Base-by-base conservation (phyloP, 23 red algal species). In the Cyanidium caldarium region DNA sequence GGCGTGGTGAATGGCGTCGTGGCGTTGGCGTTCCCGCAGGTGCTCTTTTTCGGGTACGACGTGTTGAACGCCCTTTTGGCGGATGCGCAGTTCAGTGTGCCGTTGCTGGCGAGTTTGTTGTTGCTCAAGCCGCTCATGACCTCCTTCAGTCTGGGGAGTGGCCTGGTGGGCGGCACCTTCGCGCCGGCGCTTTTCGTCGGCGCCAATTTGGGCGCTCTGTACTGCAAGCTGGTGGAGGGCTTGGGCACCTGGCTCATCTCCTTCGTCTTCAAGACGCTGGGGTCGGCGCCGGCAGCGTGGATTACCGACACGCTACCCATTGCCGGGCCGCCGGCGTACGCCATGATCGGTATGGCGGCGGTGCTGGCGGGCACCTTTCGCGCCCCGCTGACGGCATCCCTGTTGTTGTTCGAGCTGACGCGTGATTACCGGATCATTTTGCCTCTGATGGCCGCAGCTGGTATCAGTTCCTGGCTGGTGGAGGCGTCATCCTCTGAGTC, bases 1-100 rank as follows among this genome's bases (percentile, higher is more conserved):
- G 79, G 68, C 28, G 26, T 65, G 15, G 39, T 61, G 12, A 57
- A 46, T 19, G 79, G 79, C 29, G 15, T 73, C 3, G 42, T 66
- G 19, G 79, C 68, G 14, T 44, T 82, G 23, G 40, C 23, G 3
- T 82, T 46, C 37, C 79, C 79, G 10, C 68, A 82, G 43, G 46
- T 82, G 14, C 68, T 82, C 25, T 82, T 82, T 44, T 75, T 74
- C 37, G 79, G 79, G 33, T 82, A 82, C 38, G 79, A 82, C 43
- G 73, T 67, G 58, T 45, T 82, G 38, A 40, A 73, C 37, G 79
- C 79, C 20, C 72, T 82, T n/a, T 45, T 82, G 31, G 45, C 56
- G 15, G 69, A 82, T 36, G 37, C 34, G 15, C 33, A 82, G 28
- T 82, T 82, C 43, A 25, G 66, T 26, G 42, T 82, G 17, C 44